Evolutionary conservation across 495 filamentous ascomycete genomes (phyloP).

Genomic region (Aspergillus nidulans): DNA sequence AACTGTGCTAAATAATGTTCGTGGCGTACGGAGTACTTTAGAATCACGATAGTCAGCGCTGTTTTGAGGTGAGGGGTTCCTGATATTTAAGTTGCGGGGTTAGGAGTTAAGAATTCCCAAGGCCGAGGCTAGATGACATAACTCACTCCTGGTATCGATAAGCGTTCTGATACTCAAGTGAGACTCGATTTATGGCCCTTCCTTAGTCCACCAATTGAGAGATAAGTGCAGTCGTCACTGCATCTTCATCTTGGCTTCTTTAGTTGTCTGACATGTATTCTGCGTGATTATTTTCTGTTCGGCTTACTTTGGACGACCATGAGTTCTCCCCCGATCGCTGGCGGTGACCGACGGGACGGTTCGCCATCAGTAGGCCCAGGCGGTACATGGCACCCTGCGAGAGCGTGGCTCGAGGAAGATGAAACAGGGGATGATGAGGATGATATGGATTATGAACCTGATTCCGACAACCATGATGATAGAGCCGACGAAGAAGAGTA

Average conservation of each 20-base stretch:
- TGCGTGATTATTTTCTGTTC: not conserved
- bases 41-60: too few species aligned
- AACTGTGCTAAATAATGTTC: too few species aligned
- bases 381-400: conserved; percentile 33
- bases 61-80: not conserved
- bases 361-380: conserved; percentile 5
- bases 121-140: conserved; percentile 13
- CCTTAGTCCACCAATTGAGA: conserved; percentile 10
- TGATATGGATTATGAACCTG: conserved; percentile 45
- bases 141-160: conserved; percentile 11
- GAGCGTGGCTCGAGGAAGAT: conserved; percentile 42
- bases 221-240: not conserved
- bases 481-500: conserved; percentile 34
- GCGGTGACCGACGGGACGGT: conserved; percentile 13
- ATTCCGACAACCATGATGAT: conserved; percentile 23
- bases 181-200: not conserved
- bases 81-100: conserved; percentile 2
- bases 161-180: not conserved
- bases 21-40: too few species aligned
- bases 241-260: conserved; percentile 1
- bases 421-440: conserved; percentile 50
- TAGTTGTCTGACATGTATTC: conserved; percentile 7
- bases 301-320: conserved; percentile 12
- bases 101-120: conserved; percentile 11
- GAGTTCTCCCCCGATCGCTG: conserved; percentile 16